These are phyloP conservation scores for Botrytis elliptica DNA, from an alignment of 2,329 filamentous ascomycete genomes.

Conservation along the genomic window DNA sequence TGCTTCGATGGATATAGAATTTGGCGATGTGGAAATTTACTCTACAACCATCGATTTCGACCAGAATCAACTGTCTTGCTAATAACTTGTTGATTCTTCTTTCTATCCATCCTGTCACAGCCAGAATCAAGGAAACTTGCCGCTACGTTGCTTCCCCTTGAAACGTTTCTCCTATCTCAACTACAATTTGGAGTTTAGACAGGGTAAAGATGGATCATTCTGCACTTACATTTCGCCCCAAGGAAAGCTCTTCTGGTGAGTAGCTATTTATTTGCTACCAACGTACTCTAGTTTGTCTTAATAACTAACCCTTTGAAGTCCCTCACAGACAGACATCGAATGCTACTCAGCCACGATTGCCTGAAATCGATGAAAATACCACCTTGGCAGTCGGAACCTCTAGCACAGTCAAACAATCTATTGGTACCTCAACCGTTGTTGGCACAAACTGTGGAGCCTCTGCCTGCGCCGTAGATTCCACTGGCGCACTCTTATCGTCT, in stretches of 20 bases:
- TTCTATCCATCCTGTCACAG: too few relatives aligned
- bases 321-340: neutral
- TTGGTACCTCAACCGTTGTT: neutral
- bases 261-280: neutral
- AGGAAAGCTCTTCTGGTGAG: neutral
- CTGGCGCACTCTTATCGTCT: neutral
- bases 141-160: neutral
- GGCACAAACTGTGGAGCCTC: neutral
- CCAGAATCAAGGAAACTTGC: neutral
- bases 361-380: neutral
- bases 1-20: neutral
- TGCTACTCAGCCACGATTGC: neutral
- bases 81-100: neutral
- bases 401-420: fast-evolving
- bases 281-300: neutral
- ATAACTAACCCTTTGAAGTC: neutral
- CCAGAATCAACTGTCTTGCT: too few relatives aligned
- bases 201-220: neutral
- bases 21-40: neutral
- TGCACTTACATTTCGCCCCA: neutral
- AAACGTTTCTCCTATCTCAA: neutral
- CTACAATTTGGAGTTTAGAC: neutral
- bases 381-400: neutral
- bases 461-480: neutral
- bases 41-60: neutral